phyloP scores from a whole-genome alignment of 768 basidiomycete genomes.

The Hypsizygus marmoreus region DNA sequence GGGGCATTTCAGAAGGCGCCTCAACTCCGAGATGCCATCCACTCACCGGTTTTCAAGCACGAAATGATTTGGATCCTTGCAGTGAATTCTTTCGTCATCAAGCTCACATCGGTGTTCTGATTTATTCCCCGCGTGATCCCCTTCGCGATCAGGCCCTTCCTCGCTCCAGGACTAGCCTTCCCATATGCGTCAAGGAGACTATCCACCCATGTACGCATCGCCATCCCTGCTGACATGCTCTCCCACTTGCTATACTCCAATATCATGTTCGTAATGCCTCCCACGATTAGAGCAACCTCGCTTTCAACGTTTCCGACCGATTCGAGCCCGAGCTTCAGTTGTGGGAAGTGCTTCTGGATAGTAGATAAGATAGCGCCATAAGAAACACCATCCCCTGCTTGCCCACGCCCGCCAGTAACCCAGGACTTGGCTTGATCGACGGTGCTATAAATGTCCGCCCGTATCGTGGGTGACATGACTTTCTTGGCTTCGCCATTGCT shows the following conservation, averaged over 20 bases:
- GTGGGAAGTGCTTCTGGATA: constrained; percentile 54
- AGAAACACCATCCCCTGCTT: constrained; percentile 57
- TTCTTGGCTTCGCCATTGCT: constrained; percentile 39
- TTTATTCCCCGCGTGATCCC: constrained; percentile 55
- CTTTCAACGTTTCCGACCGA: constrained; percentile 45
- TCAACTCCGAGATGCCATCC: constrained; percentile 1
- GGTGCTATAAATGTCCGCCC: constrained; percentile 50
- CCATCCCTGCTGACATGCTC: constrained; percentile 56
- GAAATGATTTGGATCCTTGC: constrained; percentile 57
- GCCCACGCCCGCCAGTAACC: constrained; percentile 42
- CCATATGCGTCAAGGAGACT: constrained; percentile 43
- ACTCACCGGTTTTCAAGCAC: constrained; percentile 50
- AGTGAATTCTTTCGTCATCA: constrained; percentile 57
- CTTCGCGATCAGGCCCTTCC: constrained; percentile 45
- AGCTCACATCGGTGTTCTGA: constrained; percentile 47
- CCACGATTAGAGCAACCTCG: constrained; percentile 51
- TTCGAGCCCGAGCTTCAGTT: constrained; percentile 46
- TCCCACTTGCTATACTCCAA: constrained; percentile 59
- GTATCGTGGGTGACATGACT: constrained; percentile 49
- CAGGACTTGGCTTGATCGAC: constrained; percentile 50
- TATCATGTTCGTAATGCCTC: constrained; percentile 56
- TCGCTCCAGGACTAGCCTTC: constrained; percentile 28
- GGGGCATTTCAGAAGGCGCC: constrained; percentile 14
- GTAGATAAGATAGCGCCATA: constrained; percentile 43
- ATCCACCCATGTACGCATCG: constrained; percentile 58